A percentile compares a stretch with the other conserved stretches of the same genome.
Conservation (phyloP, 2,329 filamentous ascomycete species). For the Lachnellula hyalina region DNA sequence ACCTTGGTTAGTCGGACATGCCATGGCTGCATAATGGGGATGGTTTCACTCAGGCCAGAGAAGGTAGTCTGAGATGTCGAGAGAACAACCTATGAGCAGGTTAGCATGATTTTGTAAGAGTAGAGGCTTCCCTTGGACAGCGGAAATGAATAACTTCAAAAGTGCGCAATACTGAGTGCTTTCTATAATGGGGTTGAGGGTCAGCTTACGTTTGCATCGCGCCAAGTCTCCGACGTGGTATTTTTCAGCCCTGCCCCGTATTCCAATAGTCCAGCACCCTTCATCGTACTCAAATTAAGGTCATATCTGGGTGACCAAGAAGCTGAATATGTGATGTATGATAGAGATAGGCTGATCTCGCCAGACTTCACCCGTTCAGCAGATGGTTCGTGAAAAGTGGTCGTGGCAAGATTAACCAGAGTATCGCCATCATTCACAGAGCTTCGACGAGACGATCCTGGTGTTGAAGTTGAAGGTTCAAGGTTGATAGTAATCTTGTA, state of each 20-base stretch:
- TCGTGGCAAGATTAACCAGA: slow-evolving; percentile 21
- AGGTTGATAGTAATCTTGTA: slow-evolving; percentile 48
- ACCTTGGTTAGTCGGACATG: slow-evolving; percentile 37
- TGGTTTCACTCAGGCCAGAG: slow-evolving; percentile 42
- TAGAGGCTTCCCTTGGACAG: background rate
- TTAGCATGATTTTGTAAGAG: background rate
- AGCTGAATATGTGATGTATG: slow-evolving; percentile 33
- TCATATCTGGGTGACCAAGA: slow-evolving; percentile 46
- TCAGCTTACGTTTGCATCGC: slow-evolving; percentile 32
- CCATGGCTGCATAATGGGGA: slow-evolving; percentile 43
- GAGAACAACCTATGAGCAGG: slow-evolving; percentile 30
- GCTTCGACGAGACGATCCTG: slow-evolving; percentile 42
- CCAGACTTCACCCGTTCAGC: slow-evolving; percentile 13
- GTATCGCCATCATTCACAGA: slow-evolving; percentile 36
- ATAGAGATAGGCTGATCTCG: slow-evolving; percentile 27
- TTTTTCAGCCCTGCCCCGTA: slow-evolving; percentile 51
- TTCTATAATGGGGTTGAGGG: background rate
- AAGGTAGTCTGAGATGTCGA: slow-evolving; percentile 47
- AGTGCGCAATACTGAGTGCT: too few relatives aligned
- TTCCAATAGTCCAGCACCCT: slow-evolving; percentile 32
- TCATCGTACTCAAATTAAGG: slow-evolving; percentile 37
- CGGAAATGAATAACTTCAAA: too few relatives aligned
- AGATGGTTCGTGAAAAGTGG: slow-evolving; percentile 20
- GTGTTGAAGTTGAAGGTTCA: slow-evolving; percentile 40
- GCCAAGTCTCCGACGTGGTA: slow-evolving; percentile 44